Evolutionary conservation across 2,329 filamentous ascomycete genomes (phyloP).

Genomic region (Beauveria rudraprayagi): DNA sequence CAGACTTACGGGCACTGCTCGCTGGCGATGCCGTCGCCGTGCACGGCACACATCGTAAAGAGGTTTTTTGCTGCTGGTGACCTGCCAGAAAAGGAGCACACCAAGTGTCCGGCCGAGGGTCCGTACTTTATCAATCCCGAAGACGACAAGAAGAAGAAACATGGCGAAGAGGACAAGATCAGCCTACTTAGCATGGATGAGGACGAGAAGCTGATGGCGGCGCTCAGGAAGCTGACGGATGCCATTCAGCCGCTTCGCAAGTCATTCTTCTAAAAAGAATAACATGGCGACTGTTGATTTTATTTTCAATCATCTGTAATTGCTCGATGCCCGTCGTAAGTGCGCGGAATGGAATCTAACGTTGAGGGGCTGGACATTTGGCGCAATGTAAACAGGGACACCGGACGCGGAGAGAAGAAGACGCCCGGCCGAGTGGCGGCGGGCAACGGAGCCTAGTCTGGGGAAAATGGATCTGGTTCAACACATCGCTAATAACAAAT

Average conservation of each 20-base stretch:
- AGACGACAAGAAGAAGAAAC: slow-evolving; percentile 8
- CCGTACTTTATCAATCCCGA: slow-evolving; percentile 29
- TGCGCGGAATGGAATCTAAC: background rate
- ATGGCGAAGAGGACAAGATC: background rate
- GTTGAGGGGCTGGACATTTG: background rate
- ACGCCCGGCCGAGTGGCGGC: slow-evolving; percentile 3
- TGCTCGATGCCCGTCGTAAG: too few species aligned
- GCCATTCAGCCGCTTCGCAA: background rate
- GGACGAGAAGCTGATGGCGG: slow-evolving; percentile 1
- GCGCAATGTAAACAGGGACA: background rate
- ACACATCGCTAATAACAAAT: background rate
- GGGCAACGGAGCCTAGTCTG: background rate
- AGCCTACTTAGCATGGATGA: background rate
- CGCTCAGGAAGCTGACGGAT: slow-evolving; percentile 8
- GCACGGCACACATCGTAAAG: slow-evolving; percentile 27
- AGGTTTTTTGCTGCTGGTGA: slow-evolving; percentile 30
- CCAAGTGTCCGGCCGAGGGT: slow-evolving; percentile 30
- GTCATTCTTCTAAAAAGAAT: background rate
- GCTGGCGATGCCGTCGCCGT: slow-evolving; percentile 28
- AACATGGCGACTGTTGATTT: too few species aligned
- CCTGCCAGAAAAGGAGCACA: slow-evolving; percentile 25
- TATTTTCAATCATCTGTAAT: background rate
- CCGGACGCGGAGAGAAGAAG: background rate
- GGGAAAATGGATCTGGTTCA: background rate
- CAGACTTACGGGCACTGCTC: slow-evolving; percentile 37